Percentiles rank a stretch among this genome's conserved stretches.
Conservation (phyloP, 2,329 filamentous ascomycete species). For the Dothidotthia symphoricarpi region DNA sequence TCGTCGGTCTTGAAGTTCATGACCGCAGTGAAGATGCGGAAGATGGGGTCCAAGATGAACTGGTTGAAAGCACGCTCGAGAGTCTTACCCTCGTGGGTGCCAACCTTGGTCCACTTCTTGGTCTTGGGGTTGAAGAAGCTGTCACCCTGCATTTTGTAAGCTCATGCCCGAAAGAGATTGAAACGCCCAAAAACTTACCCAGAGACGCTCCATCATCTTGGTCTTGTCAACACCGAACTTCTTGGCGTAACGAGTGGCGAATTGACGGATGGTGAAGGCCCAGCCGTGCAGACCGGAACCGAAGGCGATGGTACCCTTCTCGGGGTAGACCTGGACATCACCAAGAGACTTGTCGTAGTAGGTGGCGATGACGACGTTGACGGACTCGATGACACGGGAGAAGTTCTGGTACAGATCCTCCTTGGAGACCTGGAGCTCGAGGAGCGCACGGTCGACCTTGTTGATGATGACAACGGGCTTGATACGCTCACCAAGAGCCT, state of each 20-base stretch:
- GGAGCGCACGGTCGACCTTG: constrained; percentile 99
- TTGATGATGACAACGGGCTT: constrained; percentile 99
- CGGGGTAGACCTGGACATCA: constrained; percentile 98
- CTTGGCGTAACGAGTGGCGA: constrained; percentile 94
- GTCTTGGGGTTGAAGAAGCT: constrained; percentile 99
- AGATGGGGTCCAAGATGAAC: constrained; percentile 99
- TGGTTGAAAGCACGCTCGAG: constrained; percentile 99
- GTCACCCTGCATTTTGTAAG: constrained; percentile 63
- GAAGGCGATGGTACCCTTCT: constrained; percentile 97
- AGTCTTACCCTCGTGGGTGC: constrained; percentile 77
- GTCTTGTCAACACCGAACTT: constrained; percentile 99
- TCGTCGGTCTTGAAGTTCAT: constrained; percentile 99
- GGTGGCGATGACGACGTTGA: constrained; percentile 99
- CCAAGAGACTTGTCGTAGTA: constrained; percentile 96
- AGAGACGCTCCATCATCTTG: constrained; percentile 99
- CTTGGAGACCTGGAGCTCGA: constrained; percentile 97
- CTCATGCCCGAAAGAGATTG: constrained; percentile 14
- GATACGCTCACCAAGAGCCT: constrained; percentile 99
- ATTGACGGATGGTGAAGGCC: constrained; percentile 99
- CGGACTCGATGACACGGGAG: constrained; percentile 98
- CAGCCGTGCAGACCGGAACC: constrained; percentile 99
- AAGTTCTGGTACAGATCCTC: constrained; percentile 99
- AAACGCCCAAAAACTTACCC: constrained; percentile 58
- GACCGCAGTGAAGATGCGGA: constrained; percentile 94
- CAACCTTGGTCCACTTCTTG: constrained; percentile 99